Base-by-base conservation (phyloP, 2,329 filamentous ascomycete genomes). In the Microsporum ferrugineum region DNA sequence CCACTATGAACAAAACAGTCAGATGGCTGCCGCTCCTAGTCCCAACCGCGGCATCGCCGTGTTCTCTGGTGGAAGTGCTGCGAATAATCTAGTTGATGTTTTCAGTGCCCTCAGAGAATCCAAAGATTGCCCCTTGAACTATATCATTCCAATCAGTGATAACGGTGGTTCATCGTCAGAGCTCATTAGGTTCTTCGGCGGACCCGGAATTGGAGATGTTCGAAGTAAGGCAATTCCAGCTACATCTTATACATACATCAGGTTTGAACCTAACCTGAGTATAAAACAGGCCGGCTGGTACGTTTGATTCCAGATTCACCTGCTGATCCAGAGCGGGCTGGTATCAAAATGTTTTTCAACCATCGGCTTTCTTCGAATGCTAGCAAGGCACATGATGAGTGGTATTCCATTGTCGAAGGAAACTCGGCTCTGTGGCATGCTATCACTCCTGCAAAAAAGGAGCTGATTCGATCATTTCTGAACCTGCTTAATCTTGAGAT, bases 151-250 rank as follows among this genome's bases (percentile, higher is more conserved):
- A 39, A 96, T 96, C 71, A 94, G 88, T 66, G 92, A 97, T 76
- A 97, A 97, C 74, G 92, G 92, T 57, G 92, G 92, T 43, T 95
- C 89, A 67, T 95, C 91, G 1, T 95, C 89, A 51, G 92, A 97
- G 77, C 79, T 96, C 68, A 95, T 96, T 66, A 83, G 94, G 39
- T 91, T 97, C 39, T 94, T 97, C 75, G 94, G 92, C 12, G 94
- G 94, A 0, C 92, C 92, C 65, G 92, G 92, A 2, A 80, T 91
- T 69, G 88, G 88, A 61, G 88, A 91, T 75, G 82, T 91, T 31
- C 80, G 88, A 71, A 89, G 86, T 88, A 76, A 66, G 82, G 76
- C 34, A 31, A 47, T 10, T 38, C 14, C 27, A 53, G 27, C 43
- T 17, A 36, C 12, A 38, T 12, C 41, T 57, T 27, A 23, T 2